phyloP scores from a whole-genome alignment of 1,139 yeast genomes.

The Taphrina communis region DNA sequence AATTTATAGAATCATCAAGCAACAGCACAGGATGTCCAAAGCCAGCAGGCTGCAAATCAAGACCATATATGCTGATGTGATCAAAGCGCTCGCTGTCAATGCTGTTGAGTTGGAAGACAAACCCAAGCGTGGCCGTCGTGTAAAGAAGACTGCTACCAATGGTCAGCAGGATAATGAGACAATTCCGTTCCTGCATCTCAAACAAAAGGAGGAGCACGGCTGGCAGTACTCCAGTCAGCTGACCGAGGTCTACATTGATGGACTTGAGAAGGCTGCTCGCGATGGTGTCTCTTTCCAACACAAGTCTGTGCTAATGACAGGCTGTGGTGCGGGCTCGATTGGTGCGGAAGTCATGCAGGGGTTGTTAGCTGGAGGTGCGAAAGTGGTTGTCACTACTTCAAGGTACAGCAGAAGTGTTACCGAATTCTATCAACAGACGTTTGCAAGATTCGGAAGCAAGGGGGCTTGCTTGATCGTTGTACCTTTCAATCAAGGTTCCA shows the following conservation, averaged over 20 bases:
- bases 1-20: conserved; percentile 79
- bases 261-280: conserved; percentile 89
- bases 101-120: conserved; percentile 29
- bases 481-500: conserved; percentile 91
- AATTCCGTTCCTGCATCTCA: conserved; percentile 91
- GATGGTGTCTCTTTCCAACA: conserved; percentile 88
- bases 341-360: conserved; percentile 98
- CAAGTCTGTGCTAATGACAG: conserved; percentile 89
- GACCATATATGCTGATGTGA: conserved; percentile 75
- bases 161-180: conserved; percentile 62
- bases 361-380: conserved; percentile 95
- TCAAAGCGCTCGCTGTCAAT: conserved; percentile 64
- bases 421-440: conserved; percentile 91
- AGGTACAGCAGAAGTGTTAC: conserved; percentile 93
- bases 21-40: conserved; percentile 56
- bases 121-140: conserved; percentile 40
- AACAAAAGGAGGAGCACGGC: conserved; percentile 70
- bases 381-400: conserved; percentile 93
- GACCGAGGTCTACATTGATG: conserved; percentile 81
- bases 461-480: conserved; percentile 93
- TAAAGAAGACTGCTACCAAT: conserved; percentile 52
- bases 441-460: conserved; percentile 87
- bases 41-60: conserved; percentile 77
- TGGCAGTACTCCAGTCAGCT: conserved; percentile 86
- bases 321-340: conserved; percentile 98